Base-by-base conservation (phyloP, 148 eudicot genomes). In the Salicornia ramosissima region DNA sequence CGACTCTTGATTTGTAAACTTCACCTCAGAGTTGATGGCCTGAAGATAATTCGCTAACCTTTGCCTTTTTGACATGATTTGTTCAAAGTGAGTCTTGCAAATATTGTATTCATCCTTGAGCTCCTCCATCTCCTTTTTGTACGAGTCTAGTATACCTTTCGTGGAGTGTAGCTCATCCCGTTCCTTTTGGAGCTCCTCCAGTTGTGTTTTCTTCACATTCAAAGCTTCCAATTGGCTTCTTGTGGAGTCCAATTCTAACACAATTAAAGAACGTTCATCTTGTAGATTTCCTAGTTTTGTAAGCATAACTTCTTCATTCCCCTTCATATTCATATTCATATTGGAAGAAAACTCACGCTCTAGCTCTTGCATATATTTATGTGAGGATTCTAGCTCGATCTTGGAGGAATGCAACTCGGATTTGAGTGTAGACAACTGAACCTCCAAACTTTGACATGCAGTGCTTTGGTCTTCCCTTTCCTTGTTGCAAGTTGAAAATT, bases 1-100 rank as follows among this genome's bases (percentile, higher is more conserved):
- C 1, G 61, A 56, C 25, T 71, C 63, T 10, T 13, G 19, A 36
- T 62, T 63, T 26, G 28, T 71, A 14, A 58, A 51, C 45, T 21
- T 62, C 49, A 71, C 61, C 51, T 63, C 68, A 31, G 50, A 62
- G n/a, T n/a, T n/a, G n/a, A n/a, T n/a, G n/a, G n/a, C n/a, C n/a
- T n/a, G n/a, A 36, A 34, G 59, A 50, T 62, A 42, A 34, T 71
- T 31, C 1, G 51, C 50, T 18, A 71, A 34, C 10, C 55, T 46
- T 39, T 21, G 50, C 55, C 51, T 51, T 31, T 31, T 71, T n/a
- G 42, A 28, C 1, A 56, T 30, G 16, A 47, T 61, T 10, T 49
- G 25, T 21, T 71, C 58, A 4, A 60, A n/a, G 33, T 71, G 61
- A 29, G 22, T 47, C 58, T 71, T 71, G 68, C 59, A 36, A 4